Conservation (phyloP, 1,139 yeast species). For the Magnusiomyces clavatus region DNA sequence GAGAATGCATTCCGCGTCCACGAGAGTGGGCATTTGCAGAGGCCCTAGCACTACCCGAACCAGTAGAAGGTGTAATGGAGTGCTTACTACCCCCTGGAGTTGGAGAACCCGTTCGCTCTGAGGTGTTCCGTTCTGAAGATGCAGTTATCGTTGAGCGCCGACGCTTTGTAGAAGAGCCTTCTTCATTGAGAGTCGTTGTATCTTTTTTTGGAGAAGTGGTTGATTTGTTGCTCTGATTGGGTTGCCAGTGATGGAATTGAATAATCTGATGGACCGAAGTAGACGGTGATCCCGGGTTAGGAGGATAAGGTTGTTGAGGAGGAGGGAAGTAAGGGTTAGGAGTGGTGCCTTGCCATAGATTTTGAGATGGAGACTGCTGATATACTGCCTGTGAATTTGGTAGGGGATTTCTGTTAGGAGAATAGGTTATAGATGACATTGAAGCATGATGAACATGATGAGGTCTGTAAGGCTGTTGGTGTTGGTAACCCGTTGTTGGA, state of each 20-base stretch:
- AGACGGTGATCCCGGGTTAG: constrained; percentile 15
- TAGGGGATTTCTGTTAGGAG: constrained; percentile 7
- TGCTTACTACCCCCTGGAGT: constrained; percentile 1
- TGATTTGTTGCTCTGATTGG: constrained; percentile 13
- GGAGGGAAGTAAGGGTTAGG: constrained; percentile 6
- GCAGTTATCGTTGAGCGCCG: constrained; percentile 9
- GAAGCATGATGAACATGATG: constrained; percentile 16
- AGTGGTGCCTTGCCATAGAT: constrained; percentile 6
- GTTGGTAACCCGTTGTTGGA: constrained; percentile 11
- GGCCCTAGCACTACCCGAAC: constrained; percentile 5
- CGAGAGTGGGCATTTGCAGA: constrained; percentile 11
- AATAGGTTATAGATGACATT: constrained; percentile 12
- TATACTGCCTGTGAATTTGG: constrained; percentile 11
- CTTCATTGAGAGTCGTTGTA: constrained; percentile 4
- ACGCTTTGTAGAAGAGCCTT: constrained; percentile 10
- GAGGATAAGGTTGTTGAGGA: constrained; percentile 10
- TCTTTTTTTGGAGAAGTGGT: constrained; percentile 15
- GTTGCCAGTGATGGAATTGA: constrained; percentile 20
- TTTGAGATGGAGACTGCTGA: constrained; percentile 10
- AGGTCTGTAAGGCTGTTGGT: constrained; percentile 7
- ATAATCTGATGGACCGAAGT: constrained; percentile 17
- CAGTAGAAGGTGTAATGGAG: neutral
- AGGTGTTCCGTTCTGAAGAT: neutral
- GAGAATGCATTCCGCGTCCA: constrained; percentile 14
- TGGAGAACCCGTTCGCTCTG: constrained; percentile 7